Evolutionary conservation across 225 moss, liverwort and hornwort species (phyloP), one percentile per base, ranked within the genome.

Genomic region (Anthoceros angustus): DNA sequence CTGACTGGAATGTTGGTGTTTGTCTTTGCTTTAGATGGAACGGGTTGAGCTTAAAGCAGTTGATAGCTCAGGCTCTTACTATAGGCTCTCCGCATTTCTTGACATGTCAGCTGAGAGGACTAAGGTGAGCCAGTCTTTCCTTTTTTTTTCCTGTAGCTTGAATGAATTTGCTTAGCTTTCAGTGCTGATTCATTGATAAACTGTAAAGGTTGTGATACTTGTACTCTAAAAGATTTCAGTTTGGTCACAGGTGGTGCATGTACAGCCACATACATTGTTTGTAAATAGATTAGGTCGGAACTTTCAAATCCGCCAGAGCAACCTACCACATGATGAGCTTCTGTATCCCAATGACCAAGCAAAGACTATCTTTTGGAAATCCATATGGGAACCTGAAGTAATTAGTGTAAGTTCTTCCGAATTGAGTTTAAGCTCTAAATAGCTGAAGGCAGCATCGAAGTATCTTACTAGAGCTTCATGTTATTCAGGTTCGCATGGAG

Each of bases 51-150:
- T 95, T 60, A 90, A 79, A 69, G 94, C 90, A 67, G 79, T 85
- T 45, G 88, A 91, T 80, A 78, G 86, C 32, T 75, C 76, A 23
- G 94, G 88, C 45, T 84, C 84, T 60, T 95, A 90, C 78, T 88
- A 86, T 79, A 95, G 86, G 64, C 70, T 95, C 64, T 95, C 94
- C n/a, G 84, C 84, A 20, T 91, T 88, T 71, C 67, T 95, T 77
- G 94, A 95, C 67, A 86, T 95, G 88, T 95, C 94, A 41, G 86
- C 86, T 63, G 94, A 95, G 80, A 86, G 94, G 42, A 95, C 94
- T 10, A 91, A 95, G 89, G 93, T 85, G 9, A 68, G 42, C 25
- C 55, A 61, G 40, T 23, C 42, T 21, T 20, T 25, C 62, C 18
- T 45, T 24, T 25, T 20, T 45, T 24, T 25, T 20, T 15, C n/a